Evolutionary conservation across 305 asterid genomes (phyloP).

Genomic region (Ilex paraguariensis): DNA sequence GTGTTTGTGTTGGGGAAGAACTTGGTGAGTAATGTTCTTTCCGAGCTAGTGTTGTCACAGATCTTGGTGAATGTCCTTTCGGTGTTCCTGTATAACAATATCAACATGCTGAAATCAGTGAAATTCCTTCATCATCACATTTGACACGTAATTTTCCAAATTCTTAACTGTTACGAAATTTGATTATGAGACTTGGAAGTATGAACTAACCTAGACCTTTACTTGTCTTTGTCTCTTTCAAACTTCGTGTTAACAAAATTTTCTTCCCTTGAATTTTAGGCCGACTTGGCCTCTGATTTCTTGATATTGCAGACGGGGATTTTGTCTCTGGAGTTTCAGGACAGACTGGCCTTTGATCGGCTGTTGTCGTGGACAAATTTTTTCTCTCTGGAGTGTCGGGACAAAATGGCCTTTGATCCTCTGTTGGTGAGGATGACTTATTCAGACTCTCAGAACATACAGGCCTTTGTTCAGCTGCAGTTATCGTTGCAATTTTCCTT

Average conservation of each 20-base stretch:
- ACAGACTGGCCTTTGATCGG: constrained; percentile 13
- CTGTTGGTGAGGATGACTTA: constrained; percentile 14
- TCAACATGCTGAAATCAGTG: no score
- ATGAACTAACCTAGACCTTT: constrained; percentile 33
- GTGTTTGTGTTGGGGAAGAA: constrained; percentile 32
- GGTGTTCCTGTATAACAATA: constrained; percentile 25
- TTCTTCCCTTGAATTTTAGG: constrained; percentile 30
- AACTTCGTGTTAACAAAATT: constrained; percentile 19
- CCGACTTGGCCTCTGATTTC: constrained; percentile 9
- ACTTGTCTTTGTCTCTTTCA: constrained; percentile 29
- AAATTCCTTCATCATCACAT: no score
- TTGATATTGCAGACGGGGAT: constrained; percentile 1
- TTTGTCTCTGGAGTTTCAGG: constrained; percentile 3
- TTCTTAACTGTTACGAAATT: no score
- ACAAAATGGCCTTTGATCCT: not conserved
- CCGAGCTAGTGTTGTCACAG: no score
- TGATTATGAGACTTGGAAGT: no score
- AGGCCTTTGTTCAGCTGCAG: constrained; percentile 20
- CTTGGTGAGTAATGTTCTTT: no score
- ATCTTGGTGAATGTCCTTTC: constrained; percentile 25
- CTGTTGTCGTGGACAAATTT: constrained; percentile 17
- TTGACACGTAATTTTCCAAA: no score
- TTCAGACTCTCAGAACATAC: constrained; percentile 10
- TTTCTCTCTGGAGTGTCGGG: constrained; percentile 4
- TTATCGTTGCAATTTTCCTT: constrained; percentile 20